Evolutionary conservation across 768 basidiomycete species (phyloP).

Genomic region (Boletus sensibilis): DNA sequence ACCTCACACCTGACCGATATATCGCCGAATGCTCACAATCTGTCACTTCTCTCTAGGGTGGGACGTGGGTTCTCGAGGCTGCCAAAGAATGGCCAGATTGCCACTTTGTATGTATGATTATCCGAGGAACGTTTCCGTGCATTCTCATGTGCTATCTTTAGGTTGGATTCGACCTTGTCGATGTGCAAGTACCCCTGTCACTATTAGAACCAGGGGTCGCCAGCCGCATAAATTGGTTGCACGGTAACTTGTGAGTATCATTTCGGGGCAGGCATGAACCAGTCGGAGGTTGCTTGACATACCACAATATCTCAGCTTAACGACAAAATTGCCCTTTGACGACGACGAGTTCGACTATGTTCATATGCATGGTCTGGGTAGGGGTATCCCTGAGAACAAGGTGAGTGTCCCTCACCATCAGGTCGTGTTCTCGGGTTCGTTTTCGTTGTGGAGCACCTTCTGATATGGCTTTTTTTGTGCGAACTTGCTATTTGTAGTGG

Average conservation of each 20-base stretch:
- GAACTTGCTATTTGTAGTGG: slow-evolving; percentile 47
- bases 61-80: slow-evolving; percentile 71
- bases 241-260: slow-evolving; percentile 70
- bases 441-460: neutral
- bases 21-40: neutral
- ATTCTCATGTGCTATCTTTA: slow-evolving; percentile 27
- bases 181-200: slow-evolving; percentile 62
- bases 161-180: slow-evolving; percentile 80
- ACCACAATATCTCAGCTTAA: slow-evolving; percentile 46
- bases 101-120: slow-evolving; percentile 50
- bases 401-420: slow-evolving; percentile 28
- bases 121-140: neutral
- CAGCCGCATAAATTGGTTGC: slow-evolving; percentile 64
- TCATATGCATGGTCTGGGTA: slow-evolving; percentile 64
- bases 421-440: neutral
- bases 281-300: slow-evolving; percentile 1
- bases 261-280: neutral
- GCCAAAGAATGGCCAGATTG: slow-evolving; percentile 69
- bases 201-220: slow-evolving; percentile 51
- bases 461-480: neutral
- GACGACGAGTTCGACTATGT: slow-evolving; percentile 83
- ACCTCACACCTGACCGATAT: neutral
- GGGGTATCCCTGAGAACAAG: slow-evolving; percentile 75
- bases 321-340: slow-evolving; percentile 75
- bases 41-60: slow-evolving; percentile 42